Evolutionary conservation across 1,139 yeast genomes (phyloP), one percentile per base, ranked within the genome.

Genomic region (Hansenula lynferdii): DNA sequence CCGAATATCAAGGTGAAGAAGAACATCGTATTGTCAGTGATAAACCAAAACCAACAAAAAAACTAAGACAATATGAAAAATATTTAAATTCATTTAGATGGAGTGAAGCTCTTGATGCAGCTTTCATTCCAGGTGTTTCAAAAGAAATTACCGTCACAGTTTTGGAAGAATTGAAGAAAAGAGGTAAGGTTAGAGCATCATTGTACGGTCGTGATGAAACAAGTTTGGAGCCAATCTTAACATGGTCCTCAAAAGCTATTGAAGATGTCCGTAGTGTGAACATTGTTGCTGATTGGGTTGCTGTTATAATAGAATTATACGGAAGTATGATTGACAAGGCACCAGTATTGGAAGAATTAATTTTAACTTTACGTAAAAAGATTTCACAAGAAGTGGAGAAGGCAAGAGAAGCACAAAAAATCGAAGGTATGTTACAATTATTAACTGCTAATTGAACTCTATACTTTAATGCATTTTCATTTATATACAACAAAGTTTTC

Each of bases 361-460:
- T 87, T 40, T 63, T 70, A 35, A 74, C 74, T 42, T 65, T 92
- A 47, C 70, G 72, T 53, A 73, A 72, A 53, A 77, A 77, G 53
- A 72, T 90, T 31, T 74, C 74, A 42, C 58, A 65, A 27, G 97
- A 90, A 62, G 78, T 89, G 30, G 72, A 70, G 42, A 81, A 83
- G 54, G 86, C 96, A 34, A 78, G 80, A 56, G 96, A 90, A 58
- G 96, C 97, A 8, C 84, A 82, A 60, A 84, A 80, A 57, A 80
- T 92, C 36, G 87, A 85, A 53, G 98, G 98, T 43, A 92, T 92
- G 97, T 70, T 92, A 53, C 94, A 87, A 61, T 64, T 92, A 49
- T 70, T 90, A 51, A 77, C 72, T 26, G 54, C 55, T n/a, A 60
- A 56, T 44, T 63, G 44, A 42, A 28, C 11, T 27, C 18, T 17